Conservation (phyloP, 257 asterid genomes). For the Nicotiana knightiana region DNA sequence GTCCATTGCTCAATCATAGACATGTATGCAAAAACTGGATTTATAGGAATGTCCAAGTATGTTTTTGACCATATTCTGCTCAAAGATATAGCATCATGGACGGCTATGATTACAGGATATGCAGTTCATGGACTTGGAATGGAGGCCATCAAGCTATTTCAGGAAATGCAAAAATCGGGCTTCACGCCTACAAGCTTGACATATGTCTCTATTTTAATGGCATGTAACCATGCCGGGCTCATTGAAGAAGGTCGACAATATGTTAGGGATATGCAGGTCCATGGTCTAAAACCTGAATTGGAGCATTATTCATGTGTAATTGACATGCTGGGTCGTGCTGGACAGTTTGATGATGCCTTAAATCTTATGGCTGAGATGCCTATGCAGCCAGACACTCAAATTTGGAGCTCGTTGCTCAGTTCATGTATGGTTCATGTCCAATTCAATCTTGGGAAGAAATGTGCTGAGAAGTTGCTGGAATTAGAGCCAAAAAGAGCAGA, state of each 20-base stretch:
- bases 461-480: conserved; percentile 23
- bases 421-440: conserved; percentile 18
- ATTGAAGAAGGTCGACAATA: conserved; percentile 23
- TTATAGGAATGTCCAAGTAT: conserved; percentile 15
- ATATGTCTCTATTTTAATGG: conserved; percentile 20
- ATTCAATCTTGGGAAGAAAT: conserved; percentile 17
- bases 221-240: conserved; percentile 30
- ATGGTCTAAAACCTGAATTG: conserved; percentile 20
- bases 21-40: conserved; percentile 33
- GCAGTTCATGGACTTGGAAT: conserved; percentile 33
- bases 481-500: conserved; percentile 23
- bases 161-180: conserved; percentile 15
- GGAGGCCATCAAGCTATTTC: conserved; percentile 18
- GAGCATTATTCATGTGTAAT: conserved; percentile 31
- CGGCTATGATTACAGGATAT: conserved; percentile 27
- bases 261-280: conserved; percentile 22
- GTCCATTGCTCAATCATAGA: conserved; percentile 27
- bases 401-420: conserved; percentile 30
- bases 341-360: conserved; percentile 25
- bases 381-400: conserved; percentile 22
- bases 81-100: conserved; percentile 24
- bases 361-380: conserved; percentile 21
- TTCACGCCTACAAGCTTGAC: conserved; percentile 22
- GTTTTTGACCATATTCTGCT: conserved; percentile 15
- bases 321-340: conserved; percentile 37